Conservation (phyloP, 345 rosid genomes). For the Excoecaria agallocha region DNA sequence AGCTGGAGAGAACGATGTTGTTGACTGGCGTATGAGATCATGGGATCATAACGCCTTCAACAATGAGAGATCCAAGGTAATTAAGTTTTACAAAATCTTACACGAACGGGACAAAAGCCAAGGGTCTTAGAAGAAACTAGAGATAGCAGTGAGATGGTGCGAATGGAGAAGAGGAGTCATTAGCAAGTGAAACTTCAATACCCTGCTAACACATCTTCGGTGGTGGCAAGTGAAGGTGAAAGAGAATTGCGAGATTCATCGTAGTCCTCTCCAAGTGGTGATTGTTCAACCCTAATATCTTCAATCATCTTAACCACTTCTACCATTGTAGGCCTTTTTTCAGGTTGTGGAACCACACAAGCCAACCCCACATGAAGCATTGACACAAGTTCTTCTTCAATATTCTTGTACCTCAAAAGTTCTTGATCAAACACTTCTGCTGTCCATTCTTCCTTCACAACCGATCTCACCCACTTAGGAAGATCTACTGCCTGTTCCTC, state of each 20-base stretch:
- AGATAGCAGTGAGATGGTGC: conserved; percentile 35
- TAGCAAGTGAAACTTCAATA: conserved; percentile 24
- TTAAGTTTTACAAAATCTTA: conserved; percentile 11
- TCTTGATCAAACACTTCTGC: conserved; percentile 96
- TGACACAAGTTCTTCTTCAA: conserved; percentile 82
- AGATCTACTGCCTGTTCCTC: conserved; percentile 67
- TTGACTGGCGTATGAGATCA: conserved; percentile 5
- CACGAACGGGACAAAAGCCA: conserved; percentile 2
- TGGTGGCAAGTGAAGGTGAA: conserved; percentile 85
- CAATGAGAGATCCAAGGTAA: conserved; percentile 1
- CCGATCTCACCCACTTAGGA: conserved; percentile 91
- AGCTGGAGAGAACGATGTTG: conserved; percentile 4
- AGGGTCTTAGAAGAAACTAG: background rate
- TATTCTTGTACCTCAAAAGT: conserved; percentile 89
- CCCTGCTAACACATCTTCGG: conserved; percentile 63
- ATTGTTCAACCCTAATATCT: conserved; percentile 90
- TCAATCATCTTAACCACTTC: conserved; percentile 89
- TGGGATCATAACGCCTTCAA: conserved; percentile 9
- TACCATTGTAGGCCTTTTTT: conserved; percentile 78
- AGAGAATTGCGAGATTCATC: conserved; percentile 86
- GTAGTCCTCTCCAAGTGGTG: conserved; percentile 85
- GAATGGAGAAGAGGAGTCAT: conserved; percentile 1
- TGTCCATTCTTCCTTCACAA: conserved; percentile 96
- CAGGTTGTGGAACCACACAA: conserved; percentile 71
- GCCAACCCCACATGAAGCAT: conserved; percentile 90